These are phyloP conservation scores for Trichosanthes truncata DNA, from an alignment of 306 rosid genomes.

Conservation along the genomic window DNA sequence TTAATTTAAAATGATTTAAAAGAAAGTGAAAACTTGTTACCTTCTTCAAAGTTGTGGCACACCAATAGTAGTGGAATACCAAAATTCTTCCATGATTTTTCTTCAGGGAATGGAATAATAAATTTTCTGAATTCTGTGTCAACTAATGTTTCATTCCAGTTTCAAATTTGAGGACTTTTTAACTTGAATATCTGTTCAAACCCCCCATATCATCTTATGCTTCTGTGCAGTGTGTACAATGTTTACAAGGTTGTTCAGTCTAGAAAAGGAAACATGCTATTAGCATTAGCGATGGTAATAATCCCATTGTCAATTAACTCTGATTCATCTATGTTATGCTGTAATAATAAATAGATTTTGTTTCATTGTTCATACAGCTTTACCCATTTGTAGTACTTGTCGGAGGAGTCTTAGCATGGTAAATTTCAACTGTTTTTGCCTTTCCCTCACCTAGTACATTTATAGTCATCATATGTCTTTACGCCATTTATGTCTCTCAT, in stretches of 20 bases:
- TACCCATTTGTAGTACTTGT: constrained; percentile 72
- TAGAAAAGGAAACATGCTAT: constrained; percentile 66
- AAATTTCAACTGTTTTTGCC: constrained; percentile 13
- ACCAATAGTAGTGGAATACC: background rate
- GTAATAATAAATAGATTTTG: background rate
- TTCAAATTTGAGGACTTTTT: background rate
- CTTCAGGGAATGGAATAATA: background rate
- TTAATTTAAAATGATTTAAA: background rate
- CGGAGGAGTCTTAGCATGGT: constrained; percentile 82
- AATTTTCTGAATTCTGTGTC: background rate
- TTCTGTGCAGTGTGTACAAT: constrained; percentile 53
- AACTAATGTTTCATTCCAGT: background rate
- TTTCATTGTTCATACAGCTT: constrained; percentile 39
- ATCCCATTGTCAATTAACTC: background rate
- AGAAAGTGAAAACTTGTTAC: background rate
- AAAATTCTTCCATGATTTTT: background rate
- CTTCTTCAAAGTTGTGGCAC: background rate
- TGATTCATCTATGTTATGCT: background rate
- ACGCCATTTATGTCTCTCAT: constrained; percentile 9
- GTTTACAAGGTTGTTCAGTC: constrained; percentile 73
- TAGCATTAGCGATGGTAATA: constrained; percentile 84
- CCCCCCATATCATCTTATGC: constrained; percentile 13
- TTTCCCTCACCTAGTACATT: background rate
- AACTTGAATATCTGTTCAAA: background rate
- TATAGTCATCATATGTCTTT: background rate